Base-by-base conservation (phyloP, 805 yeast genomes). In the Yarrowia phangngaensis region DNA sequence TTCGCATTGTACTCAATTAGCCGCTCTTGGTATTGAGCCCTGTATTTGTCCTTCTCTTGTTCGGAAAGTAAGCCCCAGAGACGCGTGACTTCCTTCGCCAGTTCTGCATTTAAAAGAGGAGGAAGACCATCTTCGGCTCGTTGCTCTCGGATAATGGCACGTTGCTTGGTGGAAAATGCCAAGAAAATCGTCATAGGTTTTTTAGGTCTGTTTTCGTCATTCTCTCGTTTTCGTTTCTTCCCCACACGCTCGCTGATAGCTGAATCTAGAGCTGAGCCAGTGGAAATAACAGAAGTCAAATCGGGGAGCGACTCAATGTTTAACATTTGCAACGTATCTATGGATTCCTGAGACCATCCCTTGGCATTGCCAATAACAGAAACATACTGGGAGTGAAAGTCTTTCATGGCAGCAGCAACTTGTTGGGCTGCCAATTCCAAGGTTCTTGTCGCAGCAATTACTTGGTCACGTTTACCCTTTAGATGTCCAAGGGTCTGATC, bases 181-280 rank as follows among this genome's bases (percentile, higher is more conserved):
- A 90, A 84, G 70, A 80, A 89, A 33, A 85, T 83, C 16, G 96
- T 88, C 60, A 86, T 71, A 12, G 98, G 97, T 61, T 88, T 88
- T 73, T 85, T 87, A 52, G 98, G 98, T 34, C 95, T 95, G 60
- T 84, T 81, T 35, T 24, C 3, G 15, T 5, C 28, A 4, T 6
- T 9, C 11, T 5, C 19, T 22, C n/a, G 20, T 4, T 9, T 14
- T 20, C 38, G 7, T 23, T 12, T 11, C n/a, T n/a, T n/a, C n/a
- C n/a, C n/a, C n/a, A n/a, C n/a, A n/a, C n/a, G n/a, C n/a, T n/a
- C n/a, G n/a, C n/a, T n/a, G n/a, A n/a, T n/a, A n/a, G n/a, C n/a
- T n/a, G n/a, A n/a, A n/a, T 9, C 7, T 22, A 22, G 24, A 22
- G 24, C 24, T 22, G 24, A 22, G 24, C 24, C n/a, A n/a, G n/a